Base-by-base conservation (phyloP, 1,284 basidiomycete species). In the Takashimella koratensis region DNA sequence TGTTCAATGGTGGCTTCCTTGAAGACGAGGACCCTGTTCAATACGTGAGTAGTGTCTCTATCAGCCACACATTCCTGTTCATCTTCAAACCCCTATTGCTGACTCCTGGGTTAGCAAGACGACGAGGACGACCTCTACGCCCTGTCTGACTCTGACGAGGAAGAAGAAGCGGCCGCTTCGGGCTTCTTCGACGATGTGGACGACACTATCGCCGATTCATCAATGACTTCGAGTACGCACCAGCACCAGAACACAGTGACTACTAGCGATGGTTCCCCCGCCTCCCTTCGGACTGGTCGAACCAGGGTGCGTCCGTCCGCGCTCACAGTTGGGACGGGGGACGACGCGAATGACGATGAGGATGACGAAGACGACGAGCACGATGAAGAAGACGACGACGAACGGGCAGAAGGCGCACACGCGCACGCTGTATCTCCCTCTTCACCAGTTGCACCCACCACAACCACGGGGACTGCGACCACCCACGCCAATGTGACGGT, bases 141-240 rank as follows among this genome's bases (percentile, higher is more conserved):
- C 23, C 45, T 74, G 8, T 72, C 70, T 16, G 74, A 76, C 51
- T 74, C 72, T 4, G 75, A 76, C 49, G 62, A 68, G 26, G 75
- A 75, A 45, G 74, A 76, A 19, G 74, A 76, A 49, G 59, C 59
- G 25, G 49, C 46, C n/a, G 57, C 59, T 27, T 30, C 46, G 21
- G 51, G 49, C 27, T 23, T 48, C 36, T 13, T 56, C 25, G 26
- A 53, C 13, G 50, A 36, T 16, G 30, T 8, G 8, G 30, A 36
- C 30, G 30, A 36, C 16, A 36, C 30, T 8, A 16, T 8, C 8
- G 30, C 30, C 30, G 30, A 36, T 16, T 36, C 30, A 36, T 36
- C 30, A 36, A 8, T 16, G 10, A 36, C 30, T 8, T 36, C 30
- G 10, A 36, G 16, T 16, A 36, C 30, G 10, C 30, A 8, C 16